Evolutionary conservation across 73 alveolate species (phyloP), one percentile per base, ranked within the genome.

Genomic region (Paramecium octaurelia): DNA sequence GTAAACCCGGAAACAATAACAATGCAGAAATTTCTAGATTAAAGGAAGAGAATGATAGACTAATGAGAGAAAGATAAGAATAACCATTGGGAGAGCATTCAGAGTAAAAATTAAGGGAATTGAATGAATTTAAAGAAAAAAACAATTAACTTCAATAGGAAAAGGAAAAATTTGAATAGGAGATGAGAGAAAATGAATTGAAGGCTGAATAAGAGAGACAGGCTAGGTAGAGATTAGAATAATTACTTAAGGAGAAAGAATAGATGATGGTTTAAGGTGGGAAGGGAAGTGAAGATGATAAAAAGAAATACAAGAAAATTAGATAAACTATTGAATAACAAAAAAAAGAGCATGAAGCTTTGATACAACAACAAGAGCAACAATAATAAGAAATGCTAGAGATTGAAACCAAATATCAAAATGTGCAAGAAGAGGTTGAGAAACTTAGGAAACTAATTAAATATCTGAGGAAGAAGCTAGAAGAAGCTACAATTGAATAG

Each of bases 221-320:
- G 35, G 92, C 91, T 58, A 96, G 77, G 60, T 64, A 88, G 58
- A 29, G 59, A 57, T 92, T 96, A 36, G 97, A 95, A 86, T 58
- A 76, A 14, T 20, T 95, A 54, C 23, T 96, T 20, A 59, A 93
- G 36, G 97, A 96, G 54, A 83, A 95, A 86, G 94, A 95, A 85
- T 42, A 68, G 34, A 92, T 92, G 60, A 91, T 96, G 71, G 94
- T 94, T 12, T 23, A 76, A 12, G 98, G 98, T 6, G 97, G 97
- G 29, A 80, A 87, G 20, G 95, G 93, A n/a, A 92, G 93, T 35
- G 95, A 96, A 71, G 97, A 96, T 43, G 93, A 95, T 50, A 95
- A 95, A 59, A 94, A 92, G 69, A 94, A 94, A 59, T 84, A 94
- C 18, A 54, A 96, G 24, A 95, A 96, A 58, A 27, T 84, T 40